phyloP scores from a whole-genome alignment of 2,329 filamentous ascomycete genomes.

The Botrytis byssoidea region DNA sequence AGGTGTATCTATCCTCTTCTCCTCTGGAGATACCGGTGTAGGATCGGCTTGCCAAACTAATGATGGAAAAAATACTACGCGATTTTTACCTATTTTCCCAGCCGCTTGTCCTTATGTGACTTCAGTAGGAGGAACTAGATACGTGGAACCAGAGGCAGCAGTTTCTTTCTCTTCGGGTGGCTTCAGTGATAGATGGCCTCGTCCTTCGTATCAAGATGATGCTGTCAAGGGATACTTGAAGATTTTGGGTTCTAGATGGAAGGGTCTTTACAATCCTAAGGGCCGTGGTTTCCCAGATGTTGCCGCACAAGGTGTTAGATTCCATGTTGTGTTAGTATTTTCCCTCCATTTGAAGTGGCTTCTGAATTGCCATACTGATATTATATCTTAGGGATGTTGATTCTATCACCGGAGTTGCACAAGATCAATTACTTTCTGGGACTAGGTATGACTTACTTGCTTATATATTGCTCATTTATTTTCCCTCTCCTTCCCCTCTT shows the following conservation, averaged over 20 bases:
- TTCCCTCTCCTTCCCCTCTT: background rate
- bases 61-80: conserved; percentile 56
- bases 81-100: conserved; percentile 61
- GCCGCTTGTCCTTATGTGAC: conserved; percentile 67
- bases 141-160: conserved; percentile 46
- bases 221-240: conserved; percentile 48
- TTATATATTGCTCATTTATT: background rate
- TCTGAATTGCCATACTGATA: background rate
- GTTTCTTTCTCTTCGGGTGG: conserved; percentile 45
- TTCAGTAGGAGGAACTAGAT: conserved; percentile 58
- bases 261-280: conserved; percentile 46
- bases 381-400: conserved; percentile 35
- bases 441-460: conserved; percentile 26
- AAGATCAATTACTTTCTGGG: conserved; percentile 24
- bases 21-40: conserved; percentile 57
- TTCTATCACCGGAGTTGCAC: conserved; percentile 43
- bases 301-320: conserved; percentile 57
- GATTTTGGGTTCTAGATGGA: conserved; percentile 45
- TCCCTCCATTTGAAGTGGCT: background rate
- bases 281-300: conserved; percentile 57
- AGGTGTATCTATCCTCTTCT: conserved; percentile 61
- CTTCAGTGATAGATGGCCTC: conserved; percentile 51
- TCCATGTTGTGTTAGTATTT: conserved; percentile 37
- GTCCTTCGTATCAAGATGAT: conserved; percentile 48
- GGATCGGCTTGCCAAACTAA: conserved; percentile 54